Base-by-base conservation (phyloP, 2,329 filamentous ascomycete species). In the Colletotrichum sp. region DNA sequence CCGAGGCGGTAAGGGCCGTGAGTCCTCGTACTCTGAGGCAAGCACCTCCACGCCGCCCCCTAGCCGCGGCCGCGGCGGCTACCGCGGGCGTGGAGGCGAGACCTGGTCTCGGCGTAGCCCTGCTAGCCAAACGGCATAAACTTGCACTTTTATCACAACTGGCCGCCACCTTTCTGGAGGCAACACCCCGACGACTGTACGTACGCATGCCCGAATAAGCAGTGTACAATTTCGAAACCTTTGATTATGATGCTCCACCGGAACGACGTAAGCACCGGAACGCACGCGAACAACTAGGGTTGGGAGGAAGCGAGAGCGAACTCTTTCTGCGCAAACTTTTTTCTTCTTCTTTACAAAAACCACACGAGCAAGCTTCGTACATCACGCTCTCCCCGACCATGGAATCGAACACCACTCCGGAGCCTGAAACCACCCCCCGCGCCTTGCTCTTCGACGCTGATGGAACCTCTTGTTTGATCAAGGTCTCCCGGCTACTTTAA, bases 71-170 rank as follows among this genome's bases (percentile, higher is more conserved):
- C 85, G 87, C 24, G 84, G 86, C 58, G 79, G 79, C 24, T 88
- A 85, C 74, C 84, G 87, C 38, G 82, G 83, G 55, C 82, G 85
- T 72, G 81, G 80, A 28, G 83, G 85, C 14, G 85, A 87, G 7
- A 84, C 80, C 73, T 88, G 87, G 87, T 83, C 81, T 59, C 84
- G 86, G 10, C 78, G 75, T 14, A 56, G 67, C 16, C 62, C 74
- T 18, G 56, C 76, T 24, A 74, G 71, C 18, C 76, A 77, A 38
- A 61, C 76, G 28, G 71, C 74, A 70, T 76, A 38, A 70, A n/a
- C 24, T 24, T 16, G 9, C 13, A 26, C 30, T 16, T 69, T 59
- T 13, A 32, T 21, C 28, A 34, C 58, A 48, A 48, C n/a, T 52
- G 28, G 3, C 36, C 21, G 34, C 43, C 43, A 52, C 43, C 43